Evolutionary conservation across 495 filamentous ascomycete genomes (phyloP).

Genomic region (Xylaria venustula): DNA sequence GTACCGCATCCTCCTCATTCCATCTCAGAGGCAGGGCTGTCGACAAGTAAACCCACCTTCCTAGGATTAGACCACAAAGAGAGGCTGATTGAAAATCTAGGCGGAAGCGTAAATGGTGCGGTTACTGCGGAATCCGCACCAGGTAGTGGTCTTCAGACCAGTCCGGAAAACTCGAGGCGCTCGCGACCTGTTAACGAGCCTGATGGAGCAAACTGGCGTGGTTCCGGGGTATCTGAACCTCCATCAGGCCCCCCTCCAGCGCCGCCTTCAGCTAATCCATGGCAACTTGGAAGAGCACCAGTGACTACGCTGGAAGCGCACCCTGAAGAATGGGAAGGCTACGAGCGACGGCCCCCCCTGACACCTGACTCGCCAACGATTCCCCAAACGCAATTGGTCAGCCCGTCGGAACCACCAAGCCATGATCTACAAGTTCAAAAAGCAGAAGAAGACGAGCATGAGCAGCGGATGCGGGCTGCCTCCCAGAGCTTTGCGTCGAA

Average conservation of each 20-base stretch:
- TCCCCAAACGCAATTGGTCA: slow-evolving; percentile 26
- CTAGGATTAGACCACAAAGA: slow-evolving; percentile 19
- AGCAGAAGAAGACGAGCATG: slow-evolving; percentile 21
- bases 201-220: slow-evolving; percentile 24
- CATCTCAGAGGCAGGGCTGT: slow-evolving; percentile 17
- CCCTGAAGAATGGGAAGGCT: slow-evolving; percentile 24
- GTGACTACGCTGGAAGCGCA: slow-evolving; percentile 23
- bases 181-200: slow-evolving; percentile 19
- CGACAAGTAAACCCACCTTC: slow-evolving; percentile 25
- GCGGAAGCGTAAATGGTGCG: slow-evolving; percentile 21
- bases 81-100: slow-evolving; percentile 26
- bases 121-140: slow-evolving; percentile 28
- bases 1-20: slow-evolving; percentile 18
- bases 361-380: slow-evolving; percentile 30
- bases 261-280: slow-evolving; percentile 19
- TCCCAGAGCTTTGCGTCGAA: slow-evolving; percentile 24
- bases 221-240: slow-evolving; percentile 25
- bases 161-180: slow-evolving; percentile 15
- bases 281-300: slow-evolving; percentile 25
- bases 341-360: slow-evolving; percentile 22
- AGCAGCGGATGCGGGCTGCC: slow-evolving; percentile 26
- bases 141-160: slow-evolving; percentile 18
- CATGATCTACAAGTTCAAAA: slow-evolving; percentile 15
- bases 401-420: slow-evolving; percentile 14
- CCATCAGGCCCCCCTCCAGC: slow-evolving; percentile 27